A percentile compares a stretch with the other conserved stretches of the same genome.
These are phyloP conservation scores for Cyclotella atomus DNA, from an alignment of 108 stramenopile genomes.

Conservation along the genomic window DNA sequence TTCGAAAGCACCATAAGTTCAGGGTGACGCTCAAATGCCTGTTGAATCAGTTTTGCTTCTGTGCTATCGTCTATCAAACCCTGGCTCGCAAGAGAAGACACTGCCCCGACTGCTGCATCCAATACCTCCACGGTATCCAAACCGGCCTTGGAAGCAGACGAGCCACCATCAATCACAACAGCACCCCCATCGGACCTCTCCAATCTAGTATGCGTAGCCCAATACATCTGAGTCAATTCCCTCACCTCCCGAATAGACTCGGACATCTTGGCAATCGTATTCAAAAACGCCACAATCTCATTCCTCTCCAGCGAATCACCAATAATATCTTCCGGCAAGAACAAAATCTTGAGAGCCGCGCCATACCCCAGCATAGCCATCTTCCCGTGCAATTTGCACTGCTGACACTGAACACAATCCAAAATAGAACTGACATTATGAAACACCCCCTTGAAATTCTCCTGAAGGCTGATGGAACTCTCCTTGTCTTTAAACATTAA, in stretches of 20 bases:
- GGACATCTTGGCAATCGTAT: constrained; percentile 85
- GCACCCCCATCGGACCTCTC: constrained; percentile 48
- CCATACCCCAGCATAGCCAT: constrained; percentile 95
- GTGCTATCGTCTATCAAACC: constrained; percentile 61
- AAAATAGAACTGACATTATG: constrained; percentile 90
- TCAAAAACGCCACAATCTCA: constrained; percentile 91
- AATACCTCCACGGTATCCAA: constrained; percentile 50
- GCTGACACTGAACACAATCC: constrained; percentile 96
- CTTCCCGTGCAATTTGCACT: constrained; percentile 94
- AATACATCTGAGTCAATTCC: constrained; percentile 80
- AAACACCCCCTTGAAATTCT: constrained; percentile 92
- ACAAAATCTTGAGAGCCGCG: constrained; percentile 91
- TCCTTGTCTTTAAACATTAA: constrained; percentile 84
- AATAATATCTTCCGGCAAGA: constrained; percentile 62
- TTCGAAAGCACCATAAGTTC: constrained; percentile 78
- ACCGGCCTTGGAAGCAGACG: constrained; percentile 7
- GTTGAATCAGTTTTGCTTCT: constrained; percentile 68
- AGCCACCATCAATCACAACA: background rate
- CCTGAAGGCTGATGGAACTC: constrained; percentile 61
- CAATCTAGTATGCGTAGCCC: constrained; percentile 50
- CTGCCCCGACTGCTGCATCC: constrained; percentile 75
- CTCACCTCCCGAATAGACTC: constrained; percentile 78
- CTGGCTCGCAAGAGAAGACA: constrained; percentile 59
- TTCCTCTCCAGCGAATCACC: constrained; percentile 66
- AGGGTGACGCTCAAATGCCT: constrained; percentile 71